A percentile compares a stretch with the other conserved stretches of the same genome.
These are phyloP conservation scores for Cordia subcordata DNA, from an alignment of 257 asterid genomes.

Conservation along the genomic window DNA sequence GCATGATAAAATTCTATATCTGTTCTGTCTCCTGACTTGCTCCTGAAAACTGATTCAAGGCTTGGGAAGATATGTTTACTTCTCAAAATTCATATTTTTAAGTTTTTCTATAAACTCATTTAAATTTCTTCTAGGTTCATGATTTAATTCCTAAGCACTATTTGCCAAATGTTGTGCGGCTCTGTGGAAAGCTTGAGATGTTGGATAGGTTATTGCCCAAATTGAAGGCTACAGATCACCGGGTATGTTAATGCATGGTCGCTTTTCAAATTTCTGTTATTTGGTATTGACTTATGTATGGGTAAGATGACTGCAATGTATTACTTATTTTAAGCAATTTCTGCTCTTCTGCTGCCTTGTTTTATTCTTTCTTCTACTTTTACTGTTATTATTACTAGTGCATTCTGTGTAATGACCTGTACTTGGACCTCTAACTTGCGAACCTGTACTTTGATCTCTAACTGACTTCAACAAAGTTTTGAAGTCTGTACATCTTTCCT, in stretches of 20 bases:
- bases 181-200: slow-evolving; percentile 99
- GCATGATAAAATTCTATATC: not conserved
- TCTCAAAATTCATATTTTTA: not conserved
- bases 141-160: slow-evolving; percentile 84
- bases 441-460: not conserved
- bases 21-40: not conserved
- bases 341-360: too few relatives aligned
- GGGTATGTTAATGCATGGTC: slow-evolving; percentile 42
- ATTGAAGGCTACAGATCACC: slow-evolving; percentile 96
- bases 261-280: slow-evolving; percentile 6
- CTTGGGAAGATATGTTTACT: not conserved
- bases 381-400: too few relatives aligned
- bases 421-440: too few relatives aligned
- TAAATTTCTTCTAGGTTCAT: slow-evolving; percentile 55
- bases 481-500: not conserved
- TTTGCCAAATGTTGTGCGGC: slow-evolving; percentile 77
- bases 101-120: not conserved
- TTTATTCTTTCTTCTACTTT: too few relatives aligned
- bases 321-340: too few relatives aligned
- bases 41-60: not conserved
- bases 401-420: too few relatives aligned
- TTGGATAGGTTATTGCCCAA: slow-evolving; percentile 90
- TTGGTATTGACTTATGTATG: slow-evolving; percentile 4
- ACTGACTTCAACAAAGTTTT: slow-evolving; percentile 1
- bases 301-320: too few relatives aligned